Evolutionary conservation across 2,329 filamentous ascomycete species (phyloP), one percentile per base, ranked within the genome.

Genomic region (Cladosporium sphaerospermum): DNA sequence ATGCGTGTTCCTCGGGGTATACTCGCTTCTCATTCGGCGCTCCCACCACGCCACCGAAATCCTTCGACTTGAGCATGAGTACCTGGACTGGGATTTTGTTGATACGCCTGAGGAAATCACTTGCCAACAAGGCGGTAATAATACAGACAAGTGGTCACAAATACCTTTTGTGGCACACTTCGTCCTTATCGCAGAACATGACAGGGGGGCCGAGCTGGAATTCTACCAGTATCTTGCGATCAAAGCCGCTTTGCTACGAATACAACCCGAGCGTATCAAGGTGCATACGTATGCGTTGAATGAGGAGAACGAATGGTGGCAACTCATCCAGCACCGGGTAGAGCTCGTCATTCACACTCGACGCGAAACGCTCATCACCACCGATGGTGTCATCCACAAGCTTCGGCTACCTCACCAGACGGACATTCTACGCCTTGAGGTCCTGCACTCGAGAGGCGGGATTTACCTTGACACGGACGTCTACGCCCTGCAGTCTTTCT

Each of bases 401-500:
- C 28, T 55, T 7, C 23, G 41, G 14, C 31, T 58, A 28, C 36
- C 51, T 10, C 56, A 58, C 19, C 56, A 58, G 19, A 44, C 54
- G 4, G 56, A 58, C 31, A 42, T 58, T 13, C 11, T 58, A 4
- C 56, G 56, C 6, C 44, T 58, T 9, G 40, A 34, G 13, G 48
- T 58, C 32, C 42, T 58, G 31, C 33, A 41, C 9, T 40, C 34
- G 9, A 55, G 56, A 53, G 56, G 56, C 14, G 56, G 56, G 2
- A 55, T 58, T 7, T 58, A 58, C 32, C 45, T 58, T 13, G 56
- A 58, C 40, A 58, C 54, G 9, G 56, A 58, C n/a, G 54, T 56
- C 28, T 58, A 53, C 34, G 41, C 46, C 8, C 41, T 58, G 28
- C 56, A 52, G 32, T 49, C 54, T 8, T 58, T 58, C 31, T 43